phyloP scores from a whole-genome alignment of 805 yeast genomes.

The Nakazawaea molendinolei region DNA sequence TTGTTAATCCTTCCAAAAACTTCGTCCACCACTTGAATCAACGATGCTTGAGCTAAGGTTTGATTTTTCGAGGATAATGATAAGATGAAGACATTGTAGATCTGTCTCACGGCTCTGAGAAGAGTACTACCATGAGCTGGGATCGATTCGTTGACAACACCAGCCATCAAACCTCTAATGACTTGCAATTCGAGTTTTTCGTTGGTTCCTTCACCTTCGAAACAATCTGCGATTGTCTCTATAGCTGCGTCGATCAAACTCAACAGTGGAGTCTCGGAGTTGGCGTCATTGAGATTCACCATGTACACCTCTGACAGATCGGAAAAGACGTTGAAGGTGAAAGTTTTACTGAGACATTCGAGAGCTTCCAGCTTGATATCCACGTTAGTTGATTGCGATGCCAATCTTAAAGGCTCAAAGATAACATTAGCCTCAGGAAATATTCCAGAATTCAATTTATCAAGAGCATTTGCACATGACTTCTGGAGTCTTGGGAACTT shows the following conservation, averaged over 20 bases:
- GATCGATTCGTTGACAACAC: slow-evolving; percentile 70
- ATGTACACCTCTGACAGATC: slow-evolving; percentile 43
- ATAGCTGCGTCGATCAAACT: slow-evolving; percentile 69
- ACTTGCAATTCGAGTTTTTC: slow-evolving; percentile 87
- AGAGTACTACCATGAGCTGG: slow-evolving; percentile 88
- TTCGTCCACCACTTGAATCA: slow-evolving; percentile 83
- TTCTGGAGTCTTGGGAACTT: slow-evolving; percentile 36
- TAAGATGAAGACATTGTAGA: slow-evolving; percentile 84
- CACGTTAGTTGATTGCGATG: slow-evolving; percentile 61
- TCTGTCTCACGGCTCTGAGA: slow-evolving; percentile 85
- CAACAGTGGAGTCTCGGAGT: slow-evolving; percentile 16
- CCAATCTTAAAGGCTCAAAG: slow-evolving; percentile 70
- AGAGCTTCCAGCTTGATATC: slow-evolving; percentile 69
- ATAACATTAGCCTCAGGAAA: slow-evolving; percentile 44
- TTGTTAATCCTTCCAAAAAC: slow-evolving; percentile 64
- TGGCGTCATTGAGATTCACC: slow-evolving; percentile 26
- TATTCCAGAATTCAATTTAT: slow-evolving; percentile 30
- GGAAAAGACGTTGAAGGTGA: slow-evolving; percentile 77
- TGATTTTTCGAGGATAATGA: slow-evolving; percentile 81
- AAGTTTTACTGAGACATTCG: slow-evolving; percentile 81
- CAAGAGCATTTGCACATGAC: slow-evolving; percentile 34
- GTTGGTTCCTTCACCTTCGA: slow-evolving; percentile 90
- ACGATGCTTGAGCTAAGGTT: slow-evolving; percentile 89
- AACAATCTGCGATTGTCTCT: slow-evolving; percentile 76
- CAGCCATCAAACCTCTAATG: slow-evolving; percentile 84